phyloP scores from a whole-genome alignment of 129 eudicot species.

The Apium graveolens region DNA sequence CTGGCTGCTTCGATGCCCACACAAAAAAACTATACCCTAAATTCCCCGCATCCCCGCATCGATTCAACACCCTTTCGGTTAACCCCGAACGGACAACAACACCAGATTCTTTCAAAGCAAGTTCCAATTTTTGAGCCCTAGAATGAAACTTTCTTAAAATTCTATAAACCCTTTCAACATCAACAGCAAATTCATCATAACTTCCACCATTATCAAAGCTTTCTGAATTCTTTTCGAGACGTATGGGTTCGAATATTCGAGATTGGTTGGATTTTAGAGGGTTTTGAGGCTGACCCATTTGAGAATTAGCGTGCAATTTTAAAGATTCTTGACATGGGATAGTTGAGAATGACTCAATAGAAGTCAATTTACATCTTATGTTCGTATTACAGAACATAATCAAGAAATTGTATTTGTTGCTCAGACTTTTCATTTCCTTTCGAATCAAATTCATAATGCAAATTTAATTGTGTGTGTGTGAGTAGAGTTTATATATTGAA shows the following conservation, averaged over 20 bases:
- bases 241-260: constrained; percentile 40
- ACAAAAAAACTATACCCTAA: constrained; percentile 71
- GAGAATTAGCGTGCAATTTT: constrained; percentile 4
- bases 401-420: not conserved
- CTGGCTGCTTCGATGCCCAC: constrained; percentile 75
- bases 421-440: constrained; percentile 5
- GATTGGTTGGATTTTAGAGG: constrained; percentile 3
- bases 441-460: not conserved
- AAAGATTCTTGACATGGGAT: constrained; percentile 12
- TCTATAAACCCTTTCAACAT: constrained; percentile 67
- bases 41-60: constrained; percentile 89
- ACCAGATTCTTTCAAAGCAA: constrained; percentile 76
- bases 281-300: constrained; percentile 17
- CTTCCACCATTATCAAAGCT: constrained; percentile 23
- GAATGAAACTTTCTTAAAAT: constrained; percentile 72
- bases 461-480: not conserved
- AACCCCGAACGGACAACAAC: constrained; percentile 54
- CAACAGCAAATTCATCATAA: constrained; percentile 58
- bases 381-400: not conserved
- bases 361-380: not conserved
- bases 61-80: constrained; percentile 64
- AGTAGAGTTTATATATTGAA: not conserved
- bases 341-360: constrained; percentile 3
- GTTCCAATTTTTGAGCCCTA: constrained; percentile 74
- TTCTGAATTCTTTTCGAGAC: constrained; percentile 32